Base-by-base conservation (phyloP, 768 basidiomycete species). In the Zangia roseola region DNA sequence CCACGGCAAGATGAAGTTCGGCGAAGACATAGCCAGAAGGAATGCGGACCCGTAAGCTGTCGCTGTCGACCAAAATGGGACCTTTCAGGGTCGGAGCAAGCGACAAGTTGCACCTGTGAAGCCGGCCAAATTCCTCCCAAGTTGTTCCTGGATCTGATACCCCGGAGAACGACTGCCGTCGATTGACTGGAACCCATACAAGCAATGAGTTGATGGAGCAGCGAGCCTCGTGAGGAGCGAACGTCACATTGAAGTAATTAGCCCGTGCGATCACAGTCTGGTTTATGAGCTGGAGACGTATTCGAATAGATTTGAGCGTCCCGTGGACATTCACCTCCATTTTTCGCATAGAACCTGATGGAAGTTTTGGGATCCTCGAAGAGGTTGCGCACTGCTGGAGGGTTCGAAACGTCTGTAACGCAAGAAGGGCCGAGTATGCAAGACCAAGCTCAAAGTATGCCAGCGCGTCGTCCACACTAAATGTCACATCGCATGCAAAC, bases 1-100 rank as follows among this genome's bases (percentile, higher is more conserved):
- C 79, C 49, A 79, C 60, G 62, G 91, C 90, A 42, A 88, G 76
- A 39, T 94, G 76, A 42, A 97, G 73, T 25, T 91, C 83, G 4
- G 88, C 79, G 35, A 94, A 68, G 35, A 88, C 68, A 63, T 86
- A 95, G 12, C 83, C 81, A 61, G 80, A 80, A 2, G 94, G 93
- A 30, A 98, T 84, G 17, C 83, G 82, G n/a, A 97, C 59, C 20
- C 82, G 82, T 2, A 81, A 76, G 43, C 82, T 84, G 30, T 89
- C 82, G 17, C 79, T 82, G 21, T 77, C 69, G 43, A 88, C 63
- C 6, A 69, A 60, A 45, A 94, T 68, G 5, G 73, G 69, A n/a
- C 58, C 65, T 13, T 58, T 59, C 30, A 69, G 58, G 14, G 47
- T 49, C 19, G 53, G 65, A 40, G 64, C 62, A 52, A 70, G 67